Conservation (phyloP, 345 rosid genomes). For the Cochlearia excelsa region DNA sequence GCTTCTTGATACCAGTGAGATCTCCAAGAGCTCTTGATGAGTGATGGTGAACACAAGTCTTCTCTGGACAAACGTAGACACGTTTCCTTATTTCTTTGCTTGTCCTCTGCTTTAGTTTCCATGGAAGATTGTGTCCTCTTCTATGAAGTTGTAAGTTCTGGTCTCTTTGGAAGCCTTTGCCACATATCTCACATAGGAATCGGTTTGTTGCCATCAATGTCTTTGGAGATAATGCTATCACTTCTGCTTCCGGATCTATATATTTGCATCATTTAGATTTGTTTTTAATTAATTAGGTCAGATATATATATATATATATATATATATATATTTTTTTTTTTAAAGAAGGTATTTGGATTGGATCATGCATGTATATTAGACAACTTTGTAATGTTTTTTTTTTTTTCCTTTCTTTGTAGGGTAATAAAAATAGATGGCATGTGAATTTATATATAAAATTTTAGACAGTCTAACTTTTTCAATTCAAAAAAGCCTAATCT, state of each 20-base stretch:
- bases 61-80: constrained; percentile 96
- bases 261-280: constrained; percentile 1
- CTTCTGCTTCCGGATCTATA: constrained; percentile 97
- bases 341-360: neutral
- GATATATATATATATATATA: neutral
- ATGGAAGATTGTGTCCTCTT: constrained; percentile 95
- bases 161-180: constrained; percentile 95
- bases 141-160: constrained; percentile 94
- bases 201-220: constrained; percentile 97
- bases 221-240: constrained; percentile 89
- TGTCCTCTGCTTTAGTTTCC: constrained; percentile 98
- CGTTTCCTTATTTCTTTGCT: constrained; percentile 76
- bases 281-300: constrained; percentile 16
- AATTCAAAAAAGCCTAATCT: constrained; percentile 12
- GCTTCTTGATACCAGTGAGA: constrained; percentile 94
- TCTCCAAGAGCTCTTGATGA: constrained; percentile 97
- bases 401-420: neutral
- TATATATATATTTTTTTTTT: too few species aligned
- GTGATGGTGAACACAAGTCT: constrained; percentile 81
- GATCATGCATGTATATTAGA: constrained; percentile 8
- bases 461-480: neutral
- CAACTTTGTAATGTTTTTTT: constrained; percentile 13
- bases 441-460: neutral
- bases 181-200: constrained; percentile 90
- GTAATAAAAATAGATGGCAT: constrained; percentile 1